phyloP scores from a whole-genome alignment of 2,329 filamentous ascomycete genomes.

The Xylaria hypoxylon region DNA sequence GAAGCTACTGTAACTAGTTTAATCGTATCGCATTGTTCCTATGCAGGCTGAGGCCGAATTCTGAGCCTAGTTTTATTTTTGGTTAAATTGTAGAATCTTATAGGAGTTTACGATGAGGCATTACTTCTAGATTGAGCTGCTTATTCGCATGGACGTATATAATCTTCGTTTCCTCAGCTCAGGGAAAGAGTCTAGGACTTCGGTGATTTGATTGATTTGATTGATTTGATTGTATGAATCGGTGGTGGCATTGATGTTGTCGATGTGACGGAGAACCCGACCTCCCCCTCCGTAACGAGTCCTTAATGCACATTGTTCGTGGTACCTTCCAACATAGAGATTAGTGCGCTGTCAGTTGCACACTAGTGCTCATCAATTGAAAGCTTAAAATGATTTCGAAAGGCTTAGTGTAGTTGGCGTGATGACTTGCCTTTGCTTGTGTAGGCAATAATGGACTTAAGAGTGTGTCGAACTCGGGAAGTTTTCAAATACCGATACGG shows the following conservation, averaged over 20 bases:
- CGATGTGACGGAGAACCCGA: not conserved
- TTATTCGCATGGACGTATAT: not conserved
- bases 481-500: conserved; percentile 5
- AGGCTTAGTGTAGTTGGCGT: not conserved
- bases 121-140: not conserved
- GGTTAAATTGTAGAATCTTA: not conserved
- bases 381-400: not conserved
- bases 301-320: not conserved
- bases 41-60: not conserved
- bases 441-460: not conserved
- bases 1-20: not conserved
- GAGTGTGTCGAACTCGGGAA: not conserved
- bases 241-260: not conserved
- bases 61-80: conserved; percentile 8
- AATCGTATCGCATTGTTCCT: not conserved
- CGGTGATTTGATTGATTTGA: not conserved
- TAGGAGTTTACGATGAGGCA: conserved; percentile 7
- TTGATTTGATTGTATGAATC: not conserved
- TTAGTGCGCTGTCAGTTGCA: not conserved
- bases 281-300: not conserved
- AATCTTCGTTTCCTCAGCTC: not conserved
- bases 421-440: not conserved
- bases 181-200: not conserved
- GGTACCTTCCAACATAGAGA: not conserved
- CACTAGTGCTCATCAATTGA: not conserved